phyloP scores from a whole-genome alignment of 2,329 filamentous ascomycete genomes.

The Fusarium penzigii region DNA sequence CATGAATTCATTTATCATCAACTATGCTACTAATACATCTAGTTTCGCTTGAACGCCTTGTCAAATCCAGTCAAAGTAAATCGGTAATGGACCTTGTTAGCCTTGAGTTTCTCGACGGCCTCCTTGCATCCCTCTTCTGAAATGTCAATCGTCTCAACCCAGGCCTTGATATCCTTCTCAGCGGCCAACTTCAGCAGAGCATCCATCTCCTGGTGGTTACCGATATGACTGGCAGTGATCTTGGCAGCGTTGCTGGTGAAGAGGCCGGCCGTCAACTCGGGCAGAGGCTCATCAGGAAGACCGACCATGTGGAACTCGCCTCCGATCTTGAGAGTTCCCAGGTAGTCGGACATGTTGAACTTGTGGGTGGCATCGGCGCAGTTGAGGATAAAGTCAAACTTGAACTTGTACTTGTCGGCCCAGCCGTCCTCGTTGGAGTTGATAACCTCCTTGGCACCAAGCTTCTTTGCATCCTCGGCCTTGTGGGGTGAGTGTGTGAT shows the following conservation, averaged over 20 bases:
- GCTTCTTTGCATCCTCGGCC: constrained; percentile 57
- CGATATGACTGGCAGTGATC: constrained; percentile 59
- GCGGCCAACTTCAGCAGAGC: constrained; percentile 59
- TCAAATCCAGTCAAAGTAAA: constrained; percentile 70
- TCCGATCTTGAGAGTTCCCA: constrained; percentile 52
- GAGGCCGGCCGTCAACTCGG: constrained; percentile 40
- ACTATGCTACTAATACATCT: neutral
- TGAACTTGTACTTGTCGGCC: constrained; percentile 54
- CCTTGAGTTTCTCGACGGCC: constrained; percentile 68
- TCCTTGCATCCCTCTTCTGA: constrained; percentile 68
- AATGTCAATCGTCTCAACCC: constrained; percentile 64
- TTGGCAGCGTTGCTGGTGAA: constrained; percentile 54
- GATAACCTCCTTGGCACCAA: constrained; percentile 62
- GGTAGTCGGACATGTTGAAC: constrained; percentile 55
- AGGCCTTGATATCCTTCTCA: constrained; percentile 55
- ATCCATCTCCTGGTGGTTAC: constrained; percentile 60
- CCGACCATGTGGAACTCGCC: constrained; percentile 61
- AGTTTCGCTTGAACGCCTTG: constrained; percentile 54
- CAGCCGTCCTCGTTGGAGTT: constrained; percentile 53
- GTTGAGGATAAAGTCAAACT: constrained; percentile 55
- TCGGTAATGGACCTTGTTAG: constrained; percentile 71
- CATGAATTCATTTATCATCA: neutral
- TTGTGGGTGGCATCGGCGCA: constrained; percentile 50
- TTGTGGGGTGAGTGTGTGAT: constrained; percentile 63
- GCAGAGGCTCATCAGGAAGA: constrained; percentile 52